These are phyloP conservation scores for Arthrobotrys megalospora DNA, from an alignment of 2,329 filamentous ascomycete species.

Conservation along the genomic window DNA sequence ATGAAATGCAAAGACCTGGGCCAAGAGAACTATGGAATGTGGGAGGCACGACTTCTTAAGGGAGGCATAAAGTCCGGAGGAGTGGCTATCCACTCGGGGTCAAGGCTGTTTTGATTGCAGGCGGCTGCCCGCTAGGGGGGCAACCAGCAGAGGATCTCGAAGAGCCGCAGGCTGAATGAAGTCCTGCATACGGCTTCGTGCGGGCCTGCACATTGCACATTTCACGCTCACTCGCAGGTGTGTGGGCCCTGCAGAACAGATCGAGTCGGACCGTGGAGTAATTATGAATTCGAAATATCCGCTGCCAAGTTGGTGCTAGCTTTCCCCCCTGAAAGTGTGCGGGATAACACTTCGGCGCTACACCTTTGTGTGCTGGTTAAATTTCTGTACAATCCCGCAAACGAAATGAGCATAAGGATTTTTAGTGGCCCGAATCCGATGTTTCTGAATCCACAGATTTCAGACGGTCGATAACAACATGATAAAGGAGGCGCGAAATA, in stretches of 20 bases:
- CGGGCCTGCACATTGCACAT: slow-evolving; percentile 34
- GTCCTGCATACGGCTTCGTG: slow-evolving; percentile 49
- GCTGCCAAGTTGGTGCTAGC: slow-evolving; percentile 40
- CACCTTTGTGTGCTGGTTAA: slow-evolving; percentile 1
- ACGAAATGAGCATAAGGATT: slow-evolving; percentile 55
- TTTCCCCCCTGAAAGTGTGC: slow-evolving; percentile 32
- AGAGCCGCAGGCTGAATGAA: slow-evolving; percentile 56
- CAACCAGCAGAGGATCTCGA: slow-evolving; percentile 8
- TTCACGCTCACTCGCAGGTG: slow-evolving; percentile 5
- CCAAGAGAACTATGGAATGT: slow-evolving; percentile 41
- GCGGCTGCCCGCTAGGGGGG: slow-evolving; percentile 32
- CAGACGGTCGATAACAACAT: slow-evolving; percentile 11
- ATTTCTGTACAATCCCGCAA: slow-evolving; percentile 51
- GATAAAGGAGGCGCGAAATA: slow-evolving; percentile 34
- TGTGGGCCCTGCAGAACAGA: slow-evolving; percentile 25
- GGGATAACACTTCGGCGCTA: slow-evolving; percentile 51
- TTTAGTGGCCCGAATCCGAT: slow-evolving; percentile 41
- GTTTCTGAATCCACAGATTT: neutral
- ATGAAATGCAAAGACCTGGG: slow-evolving; percentile 39
- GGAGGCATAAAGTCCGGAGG: slow-evolving; percentile 31
- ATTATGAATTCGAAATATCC: slow-evolving; percentile 54
- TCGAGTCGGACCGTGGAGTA: slow-evolving; percentile 47
- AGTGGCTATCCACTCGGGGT: slow-evolving; percentile 8
- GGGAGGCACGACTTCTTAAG: slow-evolving; percentile 56
- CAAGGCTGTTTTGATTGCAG: slow-evolving; percentile 39